Conservation (phyloP, 1,284 basidiomycete species). For the Malassezia psittaci region DNA sequence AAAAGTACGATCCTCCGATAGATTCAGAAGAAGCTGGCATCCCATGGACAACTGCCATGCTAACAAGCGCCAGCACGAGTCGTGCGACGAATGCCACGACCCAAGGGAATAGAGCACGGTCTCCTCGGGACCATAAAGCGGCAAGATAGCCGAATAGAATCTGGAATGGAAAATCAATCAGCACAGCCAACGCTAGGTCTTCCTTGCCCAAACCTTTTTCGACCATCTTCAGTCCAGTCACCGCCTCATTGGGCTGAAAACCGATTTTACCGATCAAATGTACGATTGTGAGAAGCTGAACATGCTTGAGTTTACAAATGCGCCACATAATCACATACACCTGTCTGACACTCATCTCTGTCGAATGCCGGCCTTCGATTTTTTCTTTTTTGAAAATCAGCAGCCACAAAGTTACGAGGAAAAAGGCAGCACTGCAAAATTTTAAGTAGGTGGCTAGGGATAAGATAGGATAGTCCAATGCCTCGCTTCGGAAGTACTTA, state of each 20-base stretch:
- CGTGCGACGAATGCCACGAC: conserved; percentile 82
- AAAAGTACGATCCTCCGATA: conserved; percentile 61
- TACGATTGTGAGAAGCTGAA: conserved; percentile 75
- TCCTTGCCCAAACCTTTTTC: conserved; percentile 93
- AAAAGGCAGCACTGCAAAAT: conserved; percentile 74
- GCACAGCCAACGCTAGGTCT: conserved; percentile 83
- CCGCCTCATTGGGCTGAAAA: conserved; percentile 88
- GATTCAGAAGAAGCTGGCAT: conserved; percentile 71
- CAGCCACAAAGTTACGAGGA: conserved; percentile 75
- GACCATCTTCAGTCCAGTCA: conserved; percentile 83
- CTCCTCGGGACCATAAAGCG: conserved; percentile 62
- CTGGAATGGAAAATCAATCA: conserved; percentile 97
- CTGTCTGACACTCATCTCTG: conserved; percentile 77
- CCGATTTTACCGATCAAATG: conserved; percentile 91
- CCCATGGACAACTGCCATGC: conserved; percentile 68
- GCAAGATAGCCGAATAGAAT: conserved; percentile 92
- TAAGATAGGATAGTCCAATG: conserved; percentile 66
- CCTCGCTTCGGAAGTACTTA: conserved; percentile 60
- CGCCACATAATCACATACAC: conserved; percentile 92
- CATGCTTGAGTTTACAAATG: conserved; percentile 81
- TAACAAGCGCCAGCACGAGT: conserved; percentile 59
- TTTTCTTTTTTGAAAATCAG: conserved; percentile 81
- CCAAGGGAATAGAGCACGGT: conserved; percentile 56
- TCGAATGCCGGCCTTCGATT: conserved; percentile 44
- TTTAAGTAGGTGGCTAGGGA: conserved; percentile 71